Percentiles rank a stretch among this genome's conserved stretches.
These are phyloP conservation scores for Chaetomiaceae sp. DNA, from an alignment of 2,329 filamentous ascomycete species.

Conservation along the genomic window DNA sequence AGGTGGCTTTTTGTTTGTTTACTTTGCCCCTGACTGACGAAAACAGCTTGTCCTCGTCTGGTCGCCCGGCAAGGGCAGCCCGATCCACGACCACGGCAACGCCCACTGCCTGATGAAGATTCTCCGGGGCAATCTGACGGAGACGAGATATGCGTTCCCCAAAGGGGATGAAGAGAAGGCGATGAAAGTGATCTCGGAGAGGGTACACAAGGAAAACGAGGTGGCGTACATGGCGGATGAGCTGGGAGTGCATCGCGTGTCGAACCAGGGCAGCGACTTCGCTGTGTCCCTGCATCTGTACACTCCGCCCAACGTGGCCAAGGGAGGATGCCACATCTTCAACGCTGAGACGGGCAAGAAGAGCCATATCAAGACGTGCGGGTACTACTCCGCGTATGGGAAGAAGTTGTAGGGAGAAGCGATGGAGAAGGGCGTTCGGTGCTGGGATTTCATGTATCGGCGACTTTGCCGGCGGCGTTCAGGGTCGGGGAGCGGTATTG, in stretches of 20 bases:
- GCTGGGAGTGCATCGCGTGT: constrained; percentile 79
- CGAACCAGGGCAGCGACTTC: constrained; percentile 68
- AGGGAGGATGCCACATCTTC: constrained; percentile 77
- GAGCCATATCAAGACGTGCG: constrained; percentile 65
- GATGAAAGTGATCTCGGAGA: constrained; percentile 62
- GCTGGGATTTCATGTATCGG: not conserved
- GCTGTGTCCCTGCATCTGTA: constrained; percentile 86
- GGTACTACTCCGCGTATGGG: constrained; percentile 65
- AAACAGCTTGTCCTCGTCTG: constrained; percentile 78
- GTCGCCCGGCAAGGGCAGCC: constrained; percentile 76
- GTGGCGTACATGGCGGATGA: constrained; percentile 91
- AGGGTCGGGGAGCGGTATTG: not conserved
- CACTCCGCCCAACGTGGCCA: constrained; percentile 84
- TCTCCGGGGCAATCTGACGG: constrained; percentile 70
- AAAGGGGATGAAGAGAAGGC: constrained; percentile 44
- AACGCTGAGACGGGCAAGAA: constrained; percentile 70
- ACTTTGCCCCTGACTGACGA: constrained; percentile 21
- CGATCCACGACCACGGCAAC: constrained; percentile 84
- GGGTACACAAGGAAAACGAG: constrained; percentile 62
- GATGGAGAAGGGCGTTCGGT: not conserved
- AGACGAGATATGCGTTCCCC: constrained; percentile 78
- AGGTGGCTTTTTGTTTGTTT: constrained; percentile 8
- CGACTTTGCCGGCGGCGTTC: constrained; percentile 1
- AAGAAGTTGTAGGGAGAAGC: constrained; percentile 34
- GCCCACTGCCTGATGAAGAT: constrained; percentile 93